These are phyloP conservation scores for Emydomyces testavorans DNA, from an alignment of 2,329 filamentous ascomycete species.

Conservation along the genomic window DNA sequence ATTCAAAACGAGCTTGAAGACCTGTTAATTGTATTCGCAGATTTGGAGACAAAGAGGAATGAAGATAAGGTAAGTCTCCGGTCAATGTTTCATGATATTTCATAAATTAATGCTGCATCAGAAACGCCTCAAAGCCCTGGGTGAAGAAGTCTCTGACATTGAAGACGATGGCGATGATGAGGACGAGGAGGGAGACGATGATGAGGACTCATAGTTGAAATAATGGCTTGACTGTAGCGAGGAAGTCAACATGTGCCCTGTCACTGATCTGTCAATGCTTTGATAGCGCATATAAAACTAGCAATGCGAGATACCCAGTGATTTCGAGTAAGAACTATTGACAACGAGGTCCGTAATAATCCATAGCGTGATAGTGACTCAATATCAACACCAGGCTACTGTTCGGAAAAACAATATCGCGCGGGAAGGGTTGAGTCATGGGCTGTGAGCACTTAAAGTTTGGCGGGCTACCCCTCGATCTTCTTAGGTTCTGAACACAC, in stretches of 20 bases:
- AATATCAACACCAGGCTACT: too few species aligned
- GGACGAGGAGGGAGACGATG: slow-evolving; percentile 38
- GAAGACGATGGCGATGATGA: slow-evolving; percentile 53
- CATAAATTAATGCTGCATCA: slow-evolving; percentile 32
- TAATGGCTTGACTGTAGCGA: too few species aligned
- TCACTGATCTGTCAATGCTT: too few species aligned
- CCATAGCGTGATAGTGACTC: too few species aligned
- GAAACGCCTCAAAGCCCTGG: slow-evolving; percentile 53
- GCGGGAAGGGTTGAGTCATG: slow-evolving; percentile 10
- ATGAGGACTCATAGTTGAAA: slow-evolving; percentile 16
- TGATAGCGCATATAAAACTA: too few species aligned
- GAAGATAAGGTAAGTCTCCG: slow-evolving; percentile 57
- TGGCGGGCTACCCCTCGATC: slow-evolving; percentile 8
- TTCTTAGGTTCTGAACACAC: background rate
- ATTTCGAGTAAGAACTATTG: too few species aligned
- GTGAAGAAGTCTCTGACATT: slow-evolving; percentile 62
- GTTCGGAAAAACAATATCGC: slow-evolving; percentile 10
- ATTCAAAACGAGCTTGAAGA: slow-evolving; percentile 68
- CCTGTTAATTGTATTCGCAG: slow-evolving; percentile 66
- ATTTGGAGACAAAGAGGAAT: slow-evolving; percentile 64
- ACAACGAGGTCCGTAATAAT: too few species aligned
- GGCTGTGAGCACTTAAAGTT: too few species aligned
- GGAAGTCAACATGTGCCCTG: too few species aligned
- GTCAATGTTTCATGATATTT: background rate
- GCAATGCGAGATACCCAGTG: too few species aligned